These are phyloP conservation scores for Rhizophora mangle DNA, from an alignment of 345 rosid genomes.

Conservation along the genomic window DNA sequence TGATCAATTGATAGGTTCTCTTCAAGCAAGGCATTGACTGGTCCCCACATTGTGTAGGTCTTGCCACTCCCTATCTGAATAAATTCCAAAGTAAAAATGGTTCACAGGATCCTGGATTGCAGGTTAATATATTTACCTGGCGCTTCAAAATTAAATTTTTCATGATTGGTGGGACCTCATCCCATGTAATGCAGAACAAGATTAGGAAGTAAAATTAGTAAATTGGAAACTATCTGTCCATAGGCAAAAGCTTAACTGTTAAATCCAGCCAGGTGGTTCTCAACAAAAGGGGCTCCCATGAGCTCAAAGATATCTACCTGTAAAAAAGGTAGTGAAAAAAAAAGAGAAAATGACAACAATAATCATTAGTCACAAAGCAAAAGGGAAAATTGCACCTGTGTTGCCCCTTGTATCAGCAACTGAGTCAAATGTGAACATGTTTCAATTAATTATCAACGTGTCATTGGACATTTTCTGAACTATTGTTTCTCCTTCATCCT, in stretches of 20 bases:
- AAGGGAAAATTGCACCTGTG: slow-evolving; percentile 42
- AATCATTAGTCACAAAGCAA: too few relatives aligned
- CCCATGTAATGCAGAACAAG: not conserved
- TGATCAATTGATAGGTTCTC: slow-evolving; percentile 58
- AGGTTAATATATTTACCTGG: too few relatives aligned
- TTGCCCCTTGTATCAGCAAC: slow-evolving; percentile 66
- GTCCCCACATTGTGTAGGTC: slow-evolving; percentile 98
- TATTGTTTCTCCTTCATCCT: slow-evolving; percentile 64
- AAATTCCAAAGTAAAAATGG: slow-evolving; percentile 4
- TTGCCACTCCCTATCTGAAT: slow-evolving; percentile 92
- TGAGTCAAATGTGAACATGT: slow-evolving; percentile 79
- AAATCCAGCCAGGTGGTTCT: slow-evolving; percentile 92
- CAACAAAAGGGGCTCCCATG: slow-evolving; percentile 87
- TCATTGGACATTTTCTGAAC: slow-evolving; percentile 58
- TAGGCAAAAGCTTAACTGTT: slow-evolving; percentile 97
- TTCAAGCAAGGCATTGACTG: slow-evolving; percentile 71
- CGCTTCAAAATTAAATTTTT: too few relatives aligned
- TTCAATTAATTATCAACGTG: slow-evolving; percentile 68
- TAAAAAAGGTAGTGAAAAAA: not conserved
- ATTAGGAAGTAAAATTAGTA: slow-evolving; percentile 4
- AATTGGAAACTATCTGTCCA: slow-evolving; percentile 64
- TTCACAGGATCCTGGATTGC: not conserved
- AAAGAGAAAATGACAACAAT: too few relatives aligned
- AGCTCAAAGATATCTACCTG: slow-evolving; percentile 84
- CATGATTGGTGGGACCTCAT: too few relatives aligned